Evolutionary conservation across 208 protist species (phyloP).

Genomic region (Leishmania gerbilli): DNA sequence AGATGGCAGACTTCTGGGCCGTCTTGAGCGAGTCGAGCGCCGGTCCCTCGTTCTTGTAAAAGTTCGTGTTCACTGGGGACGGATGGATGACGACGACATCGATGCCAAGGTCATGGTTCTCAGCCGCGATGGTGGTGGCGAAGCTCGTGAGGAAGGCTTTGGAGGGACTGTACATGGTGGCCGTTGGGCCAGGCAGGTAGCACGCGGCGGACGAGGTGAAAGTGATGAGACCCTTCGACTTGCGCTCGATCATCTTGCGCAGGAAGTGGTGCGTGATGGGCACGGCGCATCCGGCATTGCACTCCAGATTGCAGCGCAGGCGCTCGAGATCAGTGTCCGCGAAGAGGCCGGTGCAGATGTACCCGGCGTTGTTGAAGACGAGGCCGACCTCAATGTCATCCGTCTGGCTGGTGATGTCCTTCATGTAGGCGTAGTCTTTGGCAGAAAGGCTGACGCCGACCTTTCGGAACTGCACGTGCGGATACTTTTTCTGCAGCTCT

Average conservation of each 20-base stretch:
- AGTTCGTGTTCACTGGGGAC: constrained; percentile 89
- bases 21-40: constrained; percentile 68
- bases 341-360: constrained; percentile 92
- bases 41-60: constrained; percentile 89
- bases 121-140: constrained; percentile 72
- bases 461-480: constrained; percentile 77
- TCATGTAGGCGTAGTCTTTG: constrained; percentile 74
- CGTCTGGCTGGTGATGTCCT: constrained; percentile 64
- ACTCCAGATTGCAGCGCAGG: constrained; percentile 86
- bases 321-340: constrained; percentile 79
- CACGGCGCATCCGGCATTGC: constrained; percentile 88
- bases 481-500: constrained; percentile 79
- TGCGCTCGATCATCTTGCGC: constrained; percentile 81
- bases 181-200: constrained; percentile 87
- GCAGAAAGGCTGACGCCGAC: constrained; percentile 89
- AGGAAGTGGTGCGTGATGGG: constrained; percentile 92
- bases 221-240: constrained; percentile 81
- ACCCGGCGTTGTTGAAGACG: constrained; percentile 96
- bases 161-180: constrained; percentile 89
- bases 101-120: constrained; percentile 84
- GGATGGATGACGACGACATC: constrained; percentile 89
- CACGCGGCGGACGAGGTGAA: constrained; percentile 87
- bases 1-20: constrained; percentile 69
- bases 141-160: constrained; percentile 94
- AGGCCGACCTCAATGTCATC: constrained; percentile 74